phyloP scores from a whole-genome alignment of 139 green algal species.

The Chlorella sp. region DNA sequence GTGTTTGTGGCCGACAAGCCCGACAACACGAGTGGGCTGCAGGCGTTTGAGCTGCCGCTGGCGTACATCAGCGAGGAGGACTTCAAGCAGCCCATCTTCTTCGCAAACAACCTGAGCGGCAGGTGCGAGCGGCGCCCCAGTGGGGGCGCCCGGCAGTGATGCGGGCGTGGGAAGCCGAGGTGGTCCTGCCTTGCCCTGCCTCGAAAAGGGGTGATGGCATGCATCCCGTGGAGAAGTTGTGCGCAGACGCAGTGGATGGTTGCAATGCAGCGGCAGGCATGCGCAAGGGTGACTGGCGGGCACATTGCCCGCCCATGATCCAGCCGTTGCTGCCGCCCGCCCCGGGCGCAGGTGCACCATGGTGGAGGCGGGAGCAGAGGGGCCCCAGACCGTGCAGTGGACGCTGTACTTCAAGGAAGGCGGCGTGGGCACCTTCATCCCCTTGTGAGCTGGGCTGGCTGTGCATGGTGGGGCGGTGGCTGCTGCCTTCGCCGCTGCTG shows the following conservation, averaged over 20 bases:
- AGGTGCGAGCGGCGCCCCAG: neutral
- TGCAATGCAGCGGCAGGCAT: too few species aligned
- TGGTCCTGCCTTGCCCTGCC: too few species aligned
- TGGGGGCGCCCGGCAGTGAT: too few species aligned
- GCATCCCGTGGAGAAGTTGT: too few species aligned
- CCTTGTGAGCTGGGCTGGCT: conserved; percentile 47
- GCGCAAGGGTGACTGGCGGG: too few species aligned
- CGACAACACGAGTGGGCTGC: conserved; percentile 63
- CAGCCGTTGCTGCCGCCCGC: too few species aligned
- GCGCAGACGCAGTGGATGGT: too few species aligned
- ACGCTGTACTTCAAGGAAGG: conserved; percentile 60
- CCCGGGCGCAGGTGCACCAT: neutral
- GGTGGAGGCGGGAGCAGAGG: neutral
- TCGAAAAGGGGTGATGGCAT: too few species aligned
- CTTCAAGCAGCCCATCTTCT: conserved; percentile 90
- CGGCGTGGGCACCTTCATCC: conserved; percentile 88
- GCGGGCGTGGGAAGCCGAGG: too few species aligned
- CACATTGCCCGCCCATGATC: too few species aligned
- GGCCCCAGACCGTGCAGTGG: neutral
- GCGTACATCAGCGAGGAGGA: conserved; percentile 84
- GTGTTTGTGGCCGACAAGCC: conserved; percentile 80
- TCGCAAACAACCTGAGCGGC: conserved; percentile 91
- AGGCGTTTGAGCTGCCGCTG: conserved; percentile 86
- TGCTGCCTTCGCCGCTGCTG: neutral
- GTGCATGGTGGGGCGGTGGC: neutral